Conservation (phyloP, 2,329 filamentous ascomycete genomes). For the Ceratocystis ficicola region DNA sequence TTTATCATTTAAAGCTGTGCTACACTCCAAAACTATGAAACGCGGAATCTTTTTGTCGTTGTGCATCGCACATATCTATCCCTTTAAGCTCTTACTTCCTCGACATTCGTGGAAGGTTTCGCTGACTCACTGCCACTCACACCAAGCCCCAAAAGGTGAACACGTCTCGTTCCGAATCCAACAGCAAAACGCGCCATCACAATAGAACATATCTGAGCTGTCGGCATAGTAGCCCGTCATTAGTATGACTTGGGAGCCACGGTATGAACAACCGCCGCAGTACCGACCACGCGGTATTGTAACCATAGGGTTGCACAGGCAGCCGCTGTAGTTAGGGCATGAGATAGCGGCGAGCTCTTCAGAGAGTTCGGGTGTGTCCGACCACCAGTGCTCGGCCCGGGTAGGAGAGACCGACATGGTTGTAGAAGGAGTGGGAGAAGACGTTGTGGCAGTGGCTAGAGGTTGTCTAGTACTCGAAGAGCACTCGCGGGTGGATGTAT, state of each 20-base stretch:
- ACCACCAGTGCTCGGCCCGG: neutral
- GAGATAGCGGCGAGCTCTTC: neutral
- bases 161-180: conserved; percentile 22
- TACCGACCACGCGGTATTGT: conserved; percentile 3
- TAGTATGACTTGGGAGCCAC: conserved; percentile 5
- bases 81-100: no score
- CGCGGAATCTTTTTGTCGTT: neutral
- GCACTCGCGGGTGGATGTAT: neutral
- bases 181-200: conserved; percentile 20
- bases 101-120: neutral
- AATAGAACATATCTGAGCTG: conserved; percentile 5
- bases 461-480: neutral
- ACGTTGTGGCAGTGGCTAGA: neutral
- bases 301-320: neutral
- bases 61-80: neutral
- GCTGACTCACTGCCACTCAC: conserved; percentile 15
- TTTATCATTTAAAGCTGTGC: neutral
- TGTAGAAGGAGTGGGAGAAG: neutral
- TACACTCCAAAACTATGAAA: neutral
- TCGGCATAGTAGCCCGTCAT: neutral
- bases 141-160: conserved; percentile 6
- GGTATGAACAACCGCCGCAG: conserved; percentile 2
- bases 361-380: neutral
- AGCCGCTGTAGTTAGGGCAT: conserved; percentile 13
- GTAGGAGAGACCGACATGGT: neutral